Evolutionary conservation across 1,139 yeast species (phyloP), one percentile per base, ranked within the genome.

Genomic region (Taphrina betulina): DNA sequence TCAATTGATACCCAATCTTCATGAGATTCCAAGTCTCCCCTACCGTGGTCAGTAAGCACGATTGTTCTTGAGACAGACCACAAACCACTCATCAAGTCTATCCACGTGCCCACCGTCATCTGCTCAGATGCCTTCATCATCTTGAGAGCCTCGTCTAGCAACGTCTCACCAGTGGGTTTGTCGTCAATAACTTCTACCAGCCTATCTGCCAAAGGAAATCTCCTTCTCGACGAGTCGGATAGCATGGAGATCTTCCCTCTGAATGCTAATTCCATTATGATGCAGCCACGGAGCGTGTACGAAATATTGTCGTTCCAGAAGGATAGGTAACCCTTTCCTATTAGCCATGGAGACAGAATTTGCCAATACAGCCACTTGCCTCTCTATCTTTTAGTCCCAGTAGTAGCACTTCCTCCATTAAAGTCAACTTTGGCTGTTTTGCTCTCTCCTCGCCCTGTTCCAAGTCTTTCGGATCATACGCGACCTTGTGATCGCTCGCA

Each of bases 221-320:
- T 78, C 62, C 92, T 81, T 66, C 97, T 80, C n/a, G 92, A 88
- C 1, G 97, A 89, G 67, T 92, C 98, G 68, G 87, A 87, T 45
- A 89, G 85, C 75, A 94, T 81, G 55, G 92, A 78, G 66, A 92
- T 88, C 67, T 85, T 85, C 58, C 89, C 90, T 65, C 97, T 80
- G 67, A 92, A 80, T 1, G 97, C 95, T 69, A 92, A 77, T 70
- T 92, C 99, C 71, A 92, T 78, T 58, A 92, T 68, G 61, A 92
- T 92, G 68, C 96, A 86, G 10, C 98, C 99, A 65, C 99, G 82
- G 60, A 92, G 78, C 1, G 96, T 96, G 71, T 92, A 94, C 26
- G 96, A 88, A 58, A 92, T 90, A 69, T 88, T 90, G 71, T 92
- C 99, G 69, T 92, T 94, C 98, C 98, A 92, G 71, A 92, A 92